Evolutionary conservation across 345 rosid species (phyloP), one percentile per base, ranked within the genome.

Genomic region (Pugionium cornutum): DNA sequence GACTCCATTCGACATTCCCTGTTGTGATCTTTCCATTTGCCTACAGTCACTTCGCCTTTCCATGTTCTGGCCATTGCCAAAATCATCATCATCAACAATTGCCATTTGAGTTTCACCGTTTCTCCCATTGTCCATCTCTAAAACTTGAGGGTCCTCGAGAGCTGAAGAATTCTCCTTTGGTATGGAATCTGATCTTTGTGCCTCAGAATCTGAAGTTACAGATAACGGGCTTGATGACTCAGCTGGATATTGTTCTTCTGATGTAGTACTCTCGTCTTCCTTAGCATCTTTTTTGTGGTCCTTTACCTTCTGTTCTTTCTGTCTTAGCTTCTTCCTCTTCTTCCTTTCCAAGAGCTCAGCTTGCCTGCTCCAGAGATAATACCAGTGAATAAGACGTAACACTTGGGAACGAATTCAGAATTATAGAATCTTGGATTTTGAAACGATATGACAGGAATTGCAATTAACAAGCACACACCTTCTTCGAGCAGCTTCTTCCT

Each of bases 401-500:
- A 58, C 46, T 49, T 64, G 9, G 18, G 18, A 42, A 53, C 9
- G 30, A 39, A 5, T 11, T 57, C 26, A 25, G 40, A 69, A 36
- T 36, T 10, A 25, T 35, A 32, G 18, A 37, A 50, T 50, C 53
- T 27, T 29, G 39, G 30, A 43, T 53, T 64, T 30, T 33, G 62
- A 9, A 64, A 30, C 0, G 7, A 63, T 52, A 49, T 39, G 11
- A 34, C 50, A 34, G 42, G 9, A 61, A 64, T 9, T 58, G 75
- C 69, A 43, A 31, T 36, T 36, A 46, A 18, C 27, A 67, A 41
- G 60, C 47, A 64, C 37, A 29, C 68, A 91, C 99, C 95, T 95
- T 80, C 83, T 86, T 71, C 72, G 92, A 46, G 92, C 89, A 70
- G 95, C 96, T 82, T 91, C 99, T 81, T 95, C 97, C 79, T 95